These are phyloP conservation scores for Candida ficus DNA, from an alignment of 805 yeast genomes.

Conservation along the genomic window DNA sequence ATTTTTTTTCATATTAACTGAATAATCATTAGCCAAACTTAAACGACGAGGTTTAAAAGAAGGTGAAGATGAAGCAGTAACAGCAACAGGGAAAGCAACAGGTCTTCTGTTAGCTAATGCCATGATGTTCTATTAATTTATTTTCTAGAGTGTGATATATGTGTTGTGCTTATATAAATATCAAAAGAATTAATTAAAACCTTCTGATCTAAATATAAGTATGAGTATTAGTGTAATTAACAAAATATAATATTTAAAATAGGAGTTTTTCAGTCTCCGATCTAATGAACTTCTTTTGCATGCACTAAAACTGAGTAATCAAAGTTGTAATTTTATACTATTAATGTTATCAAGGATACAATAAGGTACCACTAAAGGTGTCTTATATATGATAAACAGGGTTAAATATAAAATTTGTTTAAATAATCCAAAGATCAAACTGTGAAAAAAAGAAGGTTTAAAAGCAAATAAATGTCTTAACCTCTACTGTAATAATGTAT, in stretches of 20 bases:
- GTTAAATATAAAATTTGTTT: not conserved
- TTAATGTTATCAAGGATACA: too few species aligned
- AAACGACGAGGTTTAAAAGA: slow-evolving; percentile 27
- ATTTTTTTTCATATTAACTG: slow-evolving; percentile 3
- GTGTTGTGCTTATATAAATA: not conserved
- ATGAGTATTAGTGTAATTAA: not conserved
- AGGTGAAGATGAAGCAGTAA: slow-evolving; percentile 24
- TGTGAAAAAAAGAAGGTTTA: not conserved
- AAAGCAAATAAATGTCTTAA: not conserved
- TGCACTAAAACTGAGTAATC: not conserved
- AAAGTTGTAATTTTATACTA: too few species aligned
- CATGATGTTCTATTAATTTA: slow-evolving; percentile 39
- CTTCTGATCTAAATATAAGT: slow-evolving; percentile 15
- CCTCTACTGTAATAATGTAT: not conserved
- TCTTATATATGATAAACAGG: not conserved
- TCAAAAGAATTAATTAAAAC: slow-evolving; percentile 25
- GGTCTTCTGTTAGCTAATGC: slow-evolving; percentile 69
- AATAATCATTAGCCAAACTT: slow-evolving; percentile 20
- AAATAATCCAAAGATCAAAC: not conserved
- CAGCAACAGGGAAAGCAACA: slow-evolving; percentile 41
- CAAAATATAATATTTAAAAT: not conserved
- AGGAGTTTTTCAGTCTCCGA: slow-evolving; percentile 6
- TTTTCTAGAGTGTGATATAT: too few species aligned
- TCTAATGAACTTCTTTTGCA: slow-evolving; percentile 1
- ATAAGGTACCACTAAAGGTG: not conserved